A percentile compares a stretch with the other conserved stretches of the same genome.
Conservation (phyloP, 2,329 filamentous ascomycete species). For the Nigrospora oryzae region DNA sequence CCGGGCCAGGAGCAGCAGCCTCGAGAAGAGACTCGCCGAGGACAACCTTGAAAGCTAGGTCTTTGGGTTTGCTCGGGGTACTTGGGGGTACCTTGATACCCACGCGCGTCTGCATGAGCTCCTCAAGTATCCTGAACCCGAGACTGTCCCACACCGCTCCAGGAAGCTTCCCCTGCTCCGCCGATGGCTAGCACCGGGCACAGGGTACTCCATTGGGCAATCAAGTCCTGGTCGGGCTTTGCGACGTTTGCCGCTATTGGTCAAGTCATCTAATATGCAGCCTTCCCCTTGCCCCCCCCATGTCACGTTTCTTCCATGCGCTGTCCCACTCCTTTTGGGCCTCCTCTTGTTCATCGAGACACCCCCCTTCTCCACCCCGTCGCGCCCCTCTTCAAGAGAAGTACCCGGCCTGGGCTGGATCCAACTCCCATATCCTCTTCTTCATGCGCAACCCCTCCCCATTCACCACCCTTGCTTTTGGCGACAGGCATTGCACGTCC, state of each 20-base stretch:
- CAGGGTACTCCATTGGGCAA: constrained; percentile 42
- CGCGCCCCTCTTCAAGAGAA: too few species aligned
- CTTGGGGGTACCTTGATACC: neutral
- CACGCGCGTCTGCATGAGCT: neutral
- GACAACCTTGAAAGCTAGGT: constrained; percentile 1
- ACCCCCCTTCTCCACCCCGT: constrained; percentile 13
- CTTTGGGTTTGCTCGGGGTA: constrained; percentile 1
- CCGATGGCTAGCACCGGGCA: constrained; percentile 36
- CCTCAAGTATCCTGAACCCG: constrained; percentile 3
- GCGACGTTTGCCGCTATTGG: constrained; percentile 34
- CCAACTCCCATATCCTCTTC: constrained; percentile 13
- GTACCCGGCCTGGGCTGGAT: neutral
- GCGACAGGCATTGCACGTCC: constrained; percentile 19
- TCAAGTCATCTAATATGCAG: constrained; percentile 41
- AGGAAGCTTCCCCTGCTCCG: constrained; percentile 21
- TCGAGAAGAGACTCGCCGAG: neutral
- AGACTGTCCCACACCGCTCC: constrained; percentile 21
- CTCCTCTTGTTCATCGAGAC: constrained; percentile 19
- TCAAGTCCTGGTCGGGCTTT: constrained; percentile 31
- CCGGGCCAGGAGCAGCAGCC: neutral
- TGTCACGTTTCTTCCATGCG: constrained; percentile 44
- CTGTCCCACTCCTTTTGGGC: constrained; percentile 26
- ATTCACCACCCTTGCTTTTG: constrained; percentile 15
- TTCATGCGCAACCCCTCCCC: constrained; percentile 10
- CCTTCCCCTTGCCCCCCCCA: constrained; percentile 22